Conservation (phyloP, 202 grass and related monocot genomes). For the Eragrostis tef region DNA sequence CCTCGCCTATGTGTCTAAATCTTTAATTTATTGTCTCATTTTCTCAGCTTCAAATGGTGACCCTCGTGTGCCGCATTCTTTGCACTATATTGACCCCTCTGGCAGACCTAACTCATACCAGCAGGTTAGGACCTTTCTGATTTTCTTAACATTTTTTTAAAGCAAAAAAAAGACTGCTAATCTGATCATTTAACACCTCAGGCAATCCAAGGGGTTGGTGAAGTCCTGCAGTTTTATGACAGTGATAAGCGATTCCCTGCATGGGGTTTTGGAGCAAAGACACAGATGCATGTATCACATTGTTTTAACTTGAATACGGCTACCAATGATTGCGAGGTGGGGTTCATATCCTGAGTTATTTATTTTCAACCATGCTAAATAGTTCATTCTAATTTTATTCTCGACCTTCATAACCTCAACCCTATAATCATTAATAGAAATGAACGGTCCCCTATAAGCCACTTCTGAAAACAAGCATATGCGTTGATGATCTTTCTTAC, state of each 20-base stretch:
- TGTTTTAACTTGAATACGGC: conserved; percentile 90
- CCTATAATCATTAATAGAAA: background rate
- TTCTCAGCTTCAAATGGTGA: conserved; percentile 92
- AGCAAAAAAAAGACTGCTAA: conserved; percentile 17
- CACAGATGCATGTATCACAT: conserved; percentile 63
- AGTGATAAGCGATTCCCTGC: conserved; percentile 79
- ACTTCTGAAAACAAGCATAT: background rate
- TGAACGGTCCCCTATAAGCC: conserved; percentile 11
- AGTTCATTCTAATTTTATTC: background rate
- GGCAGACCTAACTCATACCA: conserved; percentile 91
- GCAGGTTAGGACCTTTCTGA: conserved; percentile 56
- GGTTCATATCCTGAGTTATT: conserved; percentile 27
- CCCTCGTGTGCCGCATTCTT: conserved; percentile 68
- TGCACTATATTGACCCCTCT: conserved; percentile 95
- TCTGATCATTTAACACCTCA: conserved; percentile 44
- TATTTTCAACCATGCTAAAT: background rate
- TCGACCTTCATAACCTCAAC: background rate
- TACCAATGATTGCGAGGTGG: conserved; percentile 75
- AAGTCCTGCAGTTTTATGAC: conserved; percentile 96
- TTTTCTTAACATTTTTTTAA: conserved; percentile 25
- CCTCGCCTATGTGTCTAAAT: conserved; percentile 15
- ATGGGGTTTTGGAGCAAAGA: conserved; percentile 95
- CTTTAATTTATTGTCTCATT: conserved; percentile 14
- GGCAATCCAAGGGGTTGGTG: conserved; percentile 85
- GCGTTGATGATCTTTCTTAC: background rate